Conservation (phyloP, 2,329 filamentous ascomycete genomes). For the Pseudogymnoascus sp. region DNA sequence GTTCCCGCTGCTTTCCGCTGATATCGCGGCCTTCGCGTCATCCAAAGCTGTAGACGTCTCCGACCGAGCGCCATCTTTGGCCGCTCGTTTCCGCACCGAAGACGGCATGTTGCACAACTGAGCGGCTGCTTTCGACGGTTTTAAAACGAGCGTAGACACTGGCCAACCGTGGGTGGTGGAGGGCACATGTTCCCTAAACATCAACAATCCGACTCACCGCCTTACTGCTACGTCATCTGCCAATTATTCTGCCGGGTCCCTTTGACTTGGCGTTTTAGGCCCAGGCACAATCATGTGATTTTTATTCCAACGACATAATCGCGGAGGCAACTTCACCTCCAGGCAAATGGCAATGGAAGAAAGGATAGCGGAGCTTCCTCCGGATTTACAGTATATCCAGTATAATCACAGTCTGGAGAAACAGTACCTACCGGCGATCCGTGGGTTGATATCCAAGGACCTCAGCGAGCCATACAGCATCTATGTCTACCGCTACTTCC, state of each 20-base stretch:
- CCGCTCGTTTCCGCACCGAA: slow-evolving; percentile 13
- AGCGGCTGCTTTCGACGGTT: background rate
- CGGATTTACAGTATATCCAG: slow-evolving; percentile 51
- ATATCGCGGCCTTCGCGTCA: slow-evolving; percentile 9
- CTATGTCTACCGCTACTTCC: slow-evolving; percentile 96
- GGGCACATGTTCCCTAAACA: background rate
- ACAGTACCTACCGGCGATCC: slow-evolving; percentile 73
- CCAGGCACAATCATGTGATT: slow-evolving; percentile 9
- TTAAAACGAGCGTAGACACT: background rate
- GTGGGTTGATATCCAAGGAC: slow-evolving; percentile 88
- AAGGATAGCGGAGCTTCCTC: slow-evolving; percentile 6
- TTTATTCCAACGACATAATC: background rate
- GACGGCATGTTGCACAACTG: slow-evolving; percentile 20
- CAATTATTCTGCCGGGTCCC: background rate
- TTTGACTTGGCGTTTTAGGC: background rate
- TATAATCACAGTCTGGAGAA: slow-evolving; percentile 55
- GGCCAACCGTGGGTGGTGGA: background rate
- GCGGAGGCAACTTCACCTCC: background rate
- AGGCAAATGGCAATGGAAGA: slow-evolving; percentile 5
- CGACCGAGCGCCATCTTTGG: background rate
- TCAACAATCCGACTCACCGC: slow-evolving; percentile 2
- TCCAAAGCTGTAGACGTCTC: background rate
- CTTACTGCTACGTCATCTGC: background rate
- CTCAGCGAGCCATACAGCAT: slow-evolving; percentile 98
- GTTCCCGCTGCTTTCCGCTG: slow-evolving; percentile 21